Evolutionary conservation across 2,329 filamentous ascomycete species (phyloP).

Genomic region (Penicillium sp.): DNA sequence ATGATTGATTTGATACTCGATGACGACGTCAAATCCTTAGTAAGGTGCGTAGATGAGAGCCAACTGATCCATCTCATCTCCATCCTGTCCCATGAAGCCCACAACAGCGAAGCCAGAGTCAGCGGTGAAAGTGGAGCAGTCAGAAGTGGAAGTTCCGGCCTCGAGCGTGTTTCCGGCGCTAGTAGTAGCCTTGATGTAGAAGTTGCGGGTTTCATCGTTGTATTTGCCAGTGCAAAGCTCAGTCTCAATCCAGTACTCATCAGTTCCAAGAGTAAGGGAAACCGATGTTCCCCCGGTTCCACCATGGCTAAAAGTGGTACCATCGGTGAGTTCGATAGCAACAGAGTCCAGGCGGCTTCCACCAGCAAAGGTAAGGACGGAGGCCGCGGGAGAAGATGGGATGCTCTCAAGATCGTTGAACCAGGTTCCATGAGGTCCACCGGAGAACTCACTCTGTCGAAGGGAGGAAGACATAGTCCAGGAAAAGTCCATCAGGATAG

Average conservation of each 20-base stretch:
- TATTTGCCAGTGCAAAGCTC: slow-evolving; percentile 54
- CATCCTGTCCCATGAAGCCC: slow-evolving; percentile 55
- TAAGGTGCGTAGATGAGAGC: slow-evolving; percentile 36
- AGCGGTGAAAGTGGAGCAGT: slow-evolving; percentile 52
- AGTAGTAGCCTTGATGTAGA: slow-evolving; percentile 58
- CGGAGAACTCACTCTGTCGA: slow-evolving; percentile 38
- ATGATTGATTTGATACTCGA: no score
- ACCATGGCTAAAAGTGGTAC: slow-evolving; percentile 54
- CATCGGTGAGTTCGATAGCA: slow-evolving; percentile 50
- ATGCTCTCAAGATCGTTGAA: slow-evolving; percentile 57
- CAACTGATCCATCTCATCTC: slow-evolving; percentile 59
- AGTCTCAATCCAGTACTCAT: slow-evolving; percentile 53
- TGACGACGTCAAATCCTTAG: background rate
- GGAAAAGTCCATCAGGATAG: slow-evolving; percentile 42
- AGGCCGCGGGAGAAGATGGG: slow-evolving; percentile 32
- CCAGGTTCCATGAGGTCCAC: slow-evolving; percentile 43
- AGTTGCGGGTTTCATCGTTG: slow-evolving; percentile 51
- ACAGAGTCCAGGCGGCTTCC: slow-evolving; percentile 54
- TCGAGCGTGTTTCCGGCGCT: slow-evolving; percentile 49
- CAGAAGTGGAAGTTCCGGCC: slow-evolving; percentile 48
- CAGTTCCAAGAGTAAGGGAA: slow-evolving; percentile 46
- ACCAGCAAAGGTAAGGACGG: slow-evolving; percentile 46
- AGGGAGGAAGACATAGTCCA: slow-evolving; percentile 52
- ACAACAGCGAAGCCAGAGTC: slow-evolving; percentile 54
- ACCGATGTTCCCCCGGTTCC: slow-evolving; percentile 52